phyloP scores from a whole-genome alignment of 495 filamentous ascomycete species.

The Aspergillus heteromorphus region DNA sequence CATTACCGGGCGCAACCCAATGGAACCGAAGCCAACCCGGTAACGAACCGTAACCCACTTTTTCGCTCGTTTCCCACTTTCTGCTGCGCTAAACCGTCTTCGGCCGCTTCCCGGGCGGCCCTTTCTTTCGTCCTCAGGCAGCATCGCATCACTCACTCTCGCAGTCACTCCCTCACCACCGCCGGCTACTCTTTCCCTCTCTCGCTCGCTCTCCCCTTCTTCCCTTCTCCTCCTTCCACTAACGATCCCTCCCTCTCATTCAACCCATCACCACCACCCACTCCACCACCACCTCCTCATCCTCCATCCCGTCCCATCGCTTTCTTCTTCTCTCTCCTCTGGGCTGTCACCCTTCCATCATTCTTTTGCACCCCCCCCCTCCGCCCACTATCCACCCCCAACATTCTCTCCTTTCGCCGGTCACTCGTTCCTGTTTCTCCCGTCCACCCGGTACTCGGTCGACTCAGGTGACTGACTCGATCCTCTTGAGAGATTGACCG shows the following conservation, averaged over 20 bases:
- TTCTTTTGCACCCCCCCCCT: not conserved
- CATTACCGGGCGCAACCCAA: no score
- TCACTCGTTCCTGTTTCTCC: constrained; percentile 4
- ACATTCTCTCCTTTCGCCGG: not conserved
- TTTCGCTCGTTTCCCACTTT: not conserved
- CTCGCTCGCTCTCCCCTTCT: constrained; percentile 8
- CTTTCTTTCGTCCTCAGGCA: constrained; percentile 1
- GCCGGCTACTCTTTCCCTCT: constrained; percentile 1
- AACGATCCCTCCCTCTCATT: constrained; percentile 11
- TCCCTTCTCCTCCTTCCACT: constrained; percentile 12
- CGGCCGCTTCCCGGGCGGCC: not conserved
- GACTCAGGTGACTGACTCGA: constrained; percentile 15
- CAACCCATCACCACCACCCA: not conserved
- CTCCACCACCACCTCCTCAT: constrained; percentile 1
- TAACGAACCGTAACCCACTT: not conserved
- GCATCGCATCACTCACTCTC: constrained; percentile 6
- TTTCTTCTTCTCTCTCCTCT: not conserved
- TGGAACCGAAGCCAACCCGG: no score
- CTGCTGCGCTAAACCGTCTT: not conserved
- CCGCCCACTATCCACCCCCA: not conserved
- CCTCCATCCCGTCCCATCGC: not conserved
- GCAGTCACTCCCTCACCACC: constrained; percentile 16
- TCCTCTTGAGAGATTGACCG: constrained; percentile 13
- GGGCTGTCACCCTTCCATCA: not conserved
- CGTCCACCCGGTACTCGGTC: constrained; percentile 10